Evolutionary conservation across 2,329 filamentous ascomycete genomes (phyloP).

Genomic region (Penicillium sp.): DNA sequence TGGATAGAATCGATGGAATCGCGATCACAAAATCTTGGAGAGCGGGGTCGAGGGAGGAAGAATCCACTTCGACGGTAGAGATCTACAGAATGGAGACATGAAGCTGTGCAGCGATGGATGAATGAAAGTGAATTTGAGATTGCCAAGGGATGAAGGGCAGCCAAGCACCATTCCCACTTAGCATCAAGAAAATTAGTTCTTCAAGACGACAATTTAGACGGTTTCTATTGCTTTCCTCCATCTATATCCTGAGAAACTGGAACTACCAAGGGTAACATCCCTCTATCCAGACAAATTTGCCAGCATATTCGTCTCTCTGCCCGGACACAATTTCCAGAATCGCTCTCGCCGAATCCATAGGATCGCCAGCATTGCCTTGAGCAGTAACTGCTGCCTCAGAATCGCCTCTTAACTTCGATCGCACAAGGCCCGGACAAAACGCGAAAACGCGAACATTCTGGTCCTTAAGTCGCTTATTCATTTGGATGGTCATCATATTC

Average conservation of each 20-base stretch:
- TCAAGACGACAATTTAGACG: background rate
- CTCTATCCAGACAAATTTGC: background rate
- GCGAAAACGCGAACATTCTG: slow-evolving; percentile 23
- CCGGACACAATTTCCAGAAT: slow-evolving; percentile 2
- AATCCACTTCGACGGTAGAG: too few relatives aligned
- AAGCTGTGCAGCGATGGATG: too few relatives aligned
- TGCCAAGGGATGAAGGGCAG: too few relatives aligned
- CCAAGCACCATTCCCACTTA: too few relatives aligned
- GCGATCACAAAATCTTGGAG: too few relatives aligned
- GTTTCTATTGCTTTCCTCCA: background rate
- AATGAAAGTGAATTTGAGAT: too few relatives aligned
- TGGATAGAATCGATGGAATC: too few relatives aligned
- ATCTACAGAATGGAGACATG: too few relatives aligned
- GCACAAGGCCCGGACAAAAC: slow-evolving; percentile 2
- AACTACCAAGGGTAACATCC: slow-evolving; percentile 8
- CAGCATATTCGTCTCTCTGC: background rate
- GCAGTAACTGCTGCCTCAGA: background rate
- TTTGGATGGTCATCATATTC: slow-evolving; percentile 28
- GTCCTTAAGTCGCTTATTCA: slow-evolving; percentile 22
- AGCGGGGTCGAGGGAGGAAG: too few relatives aligned
- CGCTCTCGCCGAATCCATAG: background rate
- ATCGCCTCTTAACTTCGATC: background rate
- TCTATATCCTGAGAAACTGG: background rate
- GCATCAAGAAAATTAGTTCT: background rate
- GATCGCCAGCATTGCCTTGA: background rate